Conservation (phyloP, 1,284 basidiomycete species). For the Vanrija humicola region DNA sequence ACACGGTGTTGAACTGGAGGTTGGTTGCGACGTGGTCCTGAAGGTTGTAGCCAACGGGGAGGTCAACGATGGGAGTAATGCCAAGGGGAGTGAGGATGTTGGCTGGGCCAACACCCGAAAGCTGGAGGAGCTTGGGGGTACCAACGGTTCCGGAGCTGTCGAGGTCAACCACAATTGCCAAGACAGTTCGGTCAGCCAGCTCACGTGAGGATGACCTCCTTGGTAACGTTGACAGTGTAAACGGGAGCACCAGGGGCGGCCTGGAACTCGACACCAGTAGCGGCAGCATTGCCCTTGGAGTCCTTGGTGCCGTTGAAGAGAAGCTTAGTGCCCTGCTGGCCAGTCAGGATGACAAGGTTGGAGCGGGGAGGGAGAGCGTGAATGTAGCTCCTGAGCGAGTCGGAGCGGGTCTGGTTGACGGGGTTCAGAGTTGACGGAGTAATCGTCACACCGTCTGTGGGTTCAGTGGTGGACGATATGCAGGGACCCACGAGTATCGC, state of each 20-base stretch:
- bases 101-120: constrained; percentile 16
- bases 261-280: constrained; percentile 60
- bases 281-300: constrained; percentile 51
- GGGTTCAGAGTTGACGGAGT: constrained; percentile 66
- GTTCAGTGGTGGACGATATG: background rate
- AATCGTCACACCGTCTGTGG: constrained; percentile 47
- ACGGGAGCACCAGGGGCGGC: constrained; percentile 32
- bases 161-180: constrained; percentile 1
- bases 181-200: background rate
- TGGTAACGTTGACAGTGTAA: constrained; percentile 5
- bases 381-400: constrained; percentile 59
- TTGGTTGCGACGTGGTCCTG: constrained; percentile 31
- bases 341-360: constrained; percentile 61
- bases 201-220: constrained; percentile 11
- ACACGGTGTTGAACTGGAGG: constrained; percentile 34
- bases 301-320: constrained; percentile 56
- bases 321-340: constrained; percentile 59
- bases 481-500: constrained; percentile 17
- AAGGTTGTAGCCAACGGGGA: constrained; percentile 28
- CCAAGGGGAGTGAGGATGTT: constrained; percentile 8
- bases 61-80: constrained; percentile 17
- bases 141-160: background rate
- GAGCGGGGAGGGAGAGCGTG: constrained; percentile 58
- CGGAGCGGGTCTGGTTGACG: constrained; percentile 61
- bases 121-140: constrained; percentile 17